Evolutionary conservation across 164 flowering plant species (phyloP), one percentile per base, ranked within the genome.

Genomic region (Annona squamosa): DNA sequence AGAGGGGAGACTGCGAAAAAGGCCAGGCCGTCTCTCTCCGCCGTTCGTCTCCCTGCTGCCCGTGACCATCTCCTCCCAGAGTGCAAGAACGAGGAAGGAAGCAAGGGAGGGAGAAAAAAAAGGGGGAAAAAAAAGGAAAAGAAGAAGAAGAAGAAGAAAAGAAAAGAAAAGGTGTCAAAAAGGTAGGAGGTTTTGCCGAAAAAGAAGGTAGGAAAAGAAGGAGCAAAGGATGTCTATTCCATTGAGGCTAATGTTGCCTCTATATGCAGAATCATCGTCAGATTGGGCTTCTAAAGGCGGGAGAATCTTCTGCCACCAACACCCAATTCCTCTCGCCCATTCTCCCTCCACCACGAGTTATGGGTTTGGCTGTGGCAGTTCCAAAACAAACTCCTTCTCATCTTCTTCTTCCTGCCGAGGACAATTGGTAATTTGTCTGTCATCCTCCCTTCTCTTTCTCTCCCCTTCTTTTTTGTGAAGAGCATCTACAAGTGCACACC

Each of bases 211-310:
- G 18, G 37, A 18, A 10, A 6, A 18, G 66, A 63, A 63, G 26
- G 7, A 18, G 66, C 5, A 18, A 63, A 42, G n/a, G 19, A 66
- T 68, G 75, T 63, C 67, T 19, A 68, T 69, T 69, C 71, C 77
- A 4, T 47, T 74, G 65, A 71, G 77, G 68, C 75, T 71, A 62
- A 67, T 74, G 74, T 52, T 75, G 61, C 75, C 80, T 71, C 75
- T 74, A 46, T 68, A 78, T 59, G 48, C 68, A 43, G 26, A 57
- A 64, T 68, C 65, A 17, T 70, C 74, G 61, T 69, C 73, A 56
- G 73, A 74, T 69, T 75, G 48, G 45, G 48, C 76, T 73, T 42
- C 69, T 5, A 76, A 67, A 66, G 18, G 68, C 46, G 67, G 37
- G 10, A 66, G 68, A 68, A 13, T 59, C 61, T 69, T 59, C 68